Conservation (phyloP, 2,329 filamentous ascomycete species). For the Phoma sp. region DNA sequence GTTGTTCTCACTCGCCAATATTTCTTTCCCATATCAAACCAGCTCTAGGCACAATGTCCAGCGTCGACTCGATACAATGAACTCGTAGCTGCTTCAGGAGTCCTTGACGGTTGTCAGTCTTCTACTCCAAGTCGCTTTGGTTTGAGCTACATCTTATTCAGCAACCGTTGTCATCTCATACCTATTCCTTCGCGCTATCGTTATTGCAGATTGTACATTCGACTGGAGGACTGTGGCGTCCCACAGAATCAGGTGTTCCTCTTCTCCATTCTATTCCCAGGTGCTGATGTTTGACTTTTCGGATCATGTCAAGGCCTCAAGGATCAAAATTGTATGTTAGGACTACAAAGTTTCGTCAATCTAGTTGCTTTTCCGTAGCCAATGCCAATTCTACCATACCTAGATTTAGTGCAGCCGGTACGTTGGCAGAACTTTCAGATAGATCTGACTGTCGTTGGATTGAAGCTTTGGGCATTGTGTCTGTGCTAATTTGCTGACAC, state of each 20-base stretch:
- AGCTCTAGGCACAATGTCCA: neutral
- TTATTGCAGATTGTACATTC: neutral
- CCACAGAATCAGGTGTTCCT: neutral
- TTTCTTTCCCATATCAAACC: neutral
- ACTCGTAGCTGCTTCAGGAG: neutral
- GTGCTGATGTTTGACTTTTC: neutral
- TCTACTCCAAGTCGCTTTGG: neutral
- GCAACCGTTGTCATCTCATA: neutral
- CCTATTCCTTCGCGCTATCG: conserved; percentile 12
- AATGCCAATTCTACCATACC: too few species aligned
- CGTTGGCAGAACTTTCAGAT: too few species aligned
- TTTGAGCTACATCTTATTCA: neutral
- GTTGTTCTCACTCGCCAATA: neutral
- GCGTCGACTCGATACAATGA: neutral
- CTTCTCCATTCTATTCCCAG: neutral
- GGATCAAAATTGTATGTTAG: neutral
- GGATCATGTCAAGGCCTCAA: neutral
- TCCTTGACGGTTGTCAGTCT: neutral
- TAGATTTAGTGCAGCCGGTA: too few species aligned
- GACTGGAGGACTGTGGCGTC: neutral
- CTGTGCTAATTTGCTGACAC: too few species aligned
- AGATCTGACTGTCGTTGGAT: too few species aligned
- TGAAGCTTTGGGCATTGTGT: too few species aligned
- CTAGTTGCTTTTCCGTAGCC: neutral
- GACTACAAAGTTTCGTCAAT: neutral